Conservation (phyloP, 345 rosid genomes). For the Gossypium turneri region DNA sequence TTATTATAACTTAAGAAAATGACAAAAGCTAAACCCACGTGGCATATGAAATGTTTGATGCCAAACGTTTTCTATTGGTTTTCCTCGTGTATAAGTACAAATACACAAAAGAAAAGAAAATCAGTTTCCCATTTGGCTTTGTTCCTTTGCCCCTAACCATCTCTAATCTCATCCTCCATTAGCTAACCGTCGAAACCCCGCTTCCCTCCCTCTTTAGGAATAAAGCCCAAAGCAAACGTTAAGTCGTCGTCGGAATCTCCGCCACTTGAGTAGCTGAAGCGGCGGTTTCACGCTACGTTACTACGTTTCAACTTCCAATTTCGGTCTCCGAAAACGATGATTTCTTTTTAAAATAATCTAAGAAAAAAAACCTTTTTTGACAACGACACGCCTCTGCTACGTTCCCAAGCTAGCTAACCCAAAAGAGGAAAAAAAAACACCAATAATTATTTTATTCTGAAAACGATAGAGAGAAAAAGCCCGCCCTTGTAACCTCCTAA, state of each 20-base stretch:
- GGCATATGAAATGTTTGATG: too few relatives aligned
- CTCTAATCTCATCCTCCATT: background rate
- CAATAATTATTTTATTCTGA: background rate
- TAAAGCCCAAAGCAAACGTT: background rate
- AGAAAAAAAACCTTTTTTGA: conserved; percentile 11
- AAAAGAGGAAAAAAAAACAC: background rate
- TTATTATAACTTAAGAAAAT: too few relatives aligned
- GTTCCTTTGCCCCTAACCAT: background rate
- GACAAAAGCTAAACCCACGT: too few relatives aligned
- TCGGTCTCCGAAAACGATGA: conserved; percentile 2
- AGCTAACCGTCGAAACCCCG: conserved; percentile 5
- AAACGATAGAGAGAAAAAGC: conserved; percentile 4
- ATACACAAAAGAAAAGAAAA: too few relatives aligned
- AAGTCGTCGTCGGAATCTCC: background rate
- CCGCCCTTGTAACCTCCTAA: conserved; percentile 23
- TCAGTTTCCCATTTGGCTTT: too few relatives aligned
- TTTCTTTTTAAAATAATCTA: background rate
- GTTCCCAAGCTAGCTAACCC: conserved; percentile 19
- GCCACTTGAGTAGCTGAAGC: conserved; percentile 13
- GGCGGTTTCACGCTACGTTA: conserved; percentile 23
- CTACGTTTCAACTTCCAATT: background rate
- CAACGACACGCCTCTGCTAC: conserved; percentile 15
- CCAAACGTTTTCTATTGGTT: too few relatives aligned
- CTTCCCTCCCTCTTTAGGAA: background rate
- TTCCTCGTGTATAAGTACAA: too few relatives aligned